A percentile compares a stretch with the other conserved stretches of the same genome.
Evolutionary conservation across 108 stramenopile genomes (phyloP).

Genomic region (Aurantiochytrium sp.): DNA sequence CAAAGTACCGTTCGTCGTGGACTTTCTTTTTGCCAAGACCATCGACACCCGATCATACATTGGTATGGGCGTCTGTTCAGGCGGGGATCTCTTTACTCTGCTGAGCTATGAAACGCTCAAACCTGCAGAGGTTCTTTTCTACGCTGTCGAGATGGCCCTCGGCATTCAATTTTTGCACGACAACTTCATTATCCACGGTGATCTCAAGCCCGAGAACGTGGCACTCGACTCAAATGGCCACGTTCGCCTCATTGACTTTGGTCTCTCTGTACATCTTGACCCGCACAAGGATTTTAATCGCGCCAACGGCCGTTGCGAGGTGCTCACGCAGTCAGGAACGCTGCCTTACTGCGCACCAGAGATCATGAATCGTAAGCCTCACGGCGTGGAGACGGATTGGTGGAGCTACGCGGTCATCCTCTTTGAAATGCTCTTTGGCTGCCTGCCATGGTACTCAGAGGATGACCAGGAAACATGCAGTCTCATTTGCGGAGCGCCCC

Average conservation of each 20-base stretch:
- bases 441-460: constrained; percentile 10
- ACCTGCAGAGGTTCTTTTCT: background rate
- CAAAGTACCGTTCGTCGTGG: background rate
- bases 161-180: background rate
- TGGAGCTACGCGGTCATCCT: constrained; percentile 5
- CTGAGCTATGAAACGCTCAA: background rate
- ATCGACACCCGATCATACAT: background rate
- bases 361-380: background rate
- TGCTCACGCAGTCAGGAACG: background rate
- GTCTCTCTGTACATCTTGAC: background rate
- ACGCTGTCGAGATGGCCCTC: background rate
- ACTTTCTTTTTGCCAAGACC: background rate
- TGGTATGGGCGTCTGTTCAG: background rate
- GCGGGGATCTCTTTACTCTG: background rate
- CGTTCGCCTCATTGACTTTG: background rate
- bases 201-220: constrained; percentile 10
- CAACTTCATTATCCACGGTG: background rate
- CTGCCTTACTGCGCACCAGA: constrained; percentile 15
- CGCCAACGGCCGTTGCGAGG: background rate
- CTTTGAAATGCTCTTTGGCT: constrained; percentile 11
- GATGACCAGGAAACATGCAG: constrained; percentile 6
- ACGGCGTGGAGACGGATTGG: constrained; percentile 7
- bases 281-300: background rate
- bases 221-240: background rate
- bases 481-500: background rate